Evolutionary conservation across 2,329 filamentous ascomycete species (phyloP).

Genomic region (Daldinia sp.): DNA sequence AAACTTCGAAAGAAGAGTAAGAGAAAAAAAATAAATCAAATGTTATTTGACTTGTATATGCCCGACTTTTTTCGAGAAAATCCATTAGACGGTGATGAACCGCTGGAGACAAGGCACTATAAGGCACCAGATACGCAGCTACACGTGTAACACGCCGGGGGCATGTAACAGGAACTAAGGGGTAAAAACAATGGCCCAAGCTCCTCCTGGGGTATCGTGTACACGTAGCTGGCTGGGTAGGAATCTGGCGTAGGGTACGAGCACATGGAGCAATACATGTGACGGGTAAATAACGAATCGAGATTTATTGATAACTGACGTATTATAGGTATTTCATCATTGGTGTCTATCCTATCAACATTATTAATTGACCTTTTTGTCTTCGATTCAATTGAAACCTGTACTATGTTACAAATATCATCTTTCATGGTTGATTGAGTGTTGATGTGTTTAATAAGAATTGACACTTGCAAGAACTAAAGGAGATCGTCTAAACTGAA

Average conservation of each 20-base stretch:
- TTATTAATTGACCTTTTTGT: background rate
- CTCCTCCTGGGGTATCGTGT: constrained; percentile 1
- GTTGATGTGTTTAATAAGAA: no score
- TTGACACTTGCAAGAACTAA: background rate
- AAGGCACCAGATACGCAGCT: constrained; percentile 21
- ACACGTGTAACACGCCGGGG: constrained; percentile 28
- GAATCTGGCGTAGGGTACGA: background rate
- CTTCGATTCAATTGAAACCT: background rate
- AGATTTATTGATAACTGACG: background rate
- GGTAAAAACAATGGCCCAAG: constrained; percentile 17
- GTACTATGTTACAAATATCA: no score
- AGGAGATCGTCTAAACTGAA: background rate
- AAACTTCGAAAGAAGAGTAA: background rate
- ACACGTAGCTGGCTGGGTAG: constrained; percentile 1
- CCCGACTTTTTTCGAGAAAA: no score
- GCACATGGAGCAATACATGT: background rate
- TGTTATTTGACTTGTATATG: constrained; percentile 5
- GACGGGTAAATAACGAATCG: background rate
- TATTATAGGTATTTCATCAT: background rate
- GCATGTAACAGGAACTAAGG: background rate
- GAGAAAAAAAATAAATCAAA: no score
- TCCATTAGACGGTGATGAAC: constrained; percentile 9
- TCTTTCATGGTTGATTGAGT: no score
- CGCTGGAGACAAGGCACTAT: constrained; percentile 1
- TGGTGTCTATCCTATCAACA: background rate